These are phyloP conservation scores for Botrytis aclada DNA, from an alignment of 2,329 filamentous ascomycete genomes.

Conservation along the genomic window DNA sequence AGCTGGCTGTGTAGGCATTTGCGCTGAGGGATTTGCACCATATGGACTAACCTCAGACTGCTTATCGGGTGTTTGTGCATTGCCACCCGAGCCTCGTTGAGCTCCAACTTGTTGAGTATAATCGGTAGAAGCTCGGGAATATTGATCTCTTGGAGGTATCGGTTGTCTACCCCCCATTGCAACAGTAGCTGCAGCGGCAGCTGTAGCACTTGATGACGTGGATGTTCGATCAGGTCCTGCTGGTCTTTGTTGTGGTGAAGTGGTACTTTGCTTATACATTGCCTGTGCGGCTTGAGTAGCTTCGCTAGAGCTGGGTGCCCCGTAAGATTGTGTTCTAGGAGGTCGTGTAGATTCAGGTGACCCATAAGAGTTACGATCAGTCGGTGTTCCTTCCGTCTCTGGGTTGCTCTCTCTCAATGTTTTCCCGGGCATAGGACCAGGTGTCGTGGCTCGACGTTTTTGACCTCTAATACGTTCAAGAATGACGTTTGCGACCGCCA, in stretches of 20 bases:
- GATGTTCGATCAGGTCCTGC: conserved; percentile 50
- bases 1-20: conserved; percentile 53
- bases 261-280: conserved; percentile 54
- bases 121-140: conserved; percentile 34
- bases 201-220: conserved; percentile 53
- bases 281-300: conserved; percentile 62
- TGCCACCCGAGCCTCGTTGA: conserved; percentile 27
- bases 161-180: conserved; percentile 36
- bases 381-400: conserved; percentile 21
- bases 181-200: conserved; percentile 56
- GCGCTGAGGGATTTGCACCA: conserved; percentile 37
- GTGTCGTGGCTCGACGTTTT: conserved; percentile 58
- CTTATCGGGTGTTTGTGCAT: conserved; percentile 27
- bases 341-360: conserved; percentile 32
- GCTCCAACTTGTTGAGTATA: conserved; percentile 25
- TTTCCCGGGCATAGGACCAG: conserved; percentile 31
- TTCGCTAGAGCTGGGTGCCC: conserved; percentile 45
- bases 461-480: conserved; percentile 79
- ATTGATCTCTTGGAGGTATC: conserved; percentile 30
- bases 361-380: conserved; percentile 34
- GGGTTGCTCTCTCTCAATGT: conserved; percentile 32
- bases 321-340: conserved; percentile 39
- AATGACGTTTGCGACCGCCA: conserved; percentile 94
- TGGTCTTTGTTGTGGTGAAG: conserved; percentile 46
- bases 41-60: conserved; percentile 31